Base-by-base conservation (phyloP, 352 stramenopile genomes). In the Hyaloperonospora arabidopsidis region DNA sequence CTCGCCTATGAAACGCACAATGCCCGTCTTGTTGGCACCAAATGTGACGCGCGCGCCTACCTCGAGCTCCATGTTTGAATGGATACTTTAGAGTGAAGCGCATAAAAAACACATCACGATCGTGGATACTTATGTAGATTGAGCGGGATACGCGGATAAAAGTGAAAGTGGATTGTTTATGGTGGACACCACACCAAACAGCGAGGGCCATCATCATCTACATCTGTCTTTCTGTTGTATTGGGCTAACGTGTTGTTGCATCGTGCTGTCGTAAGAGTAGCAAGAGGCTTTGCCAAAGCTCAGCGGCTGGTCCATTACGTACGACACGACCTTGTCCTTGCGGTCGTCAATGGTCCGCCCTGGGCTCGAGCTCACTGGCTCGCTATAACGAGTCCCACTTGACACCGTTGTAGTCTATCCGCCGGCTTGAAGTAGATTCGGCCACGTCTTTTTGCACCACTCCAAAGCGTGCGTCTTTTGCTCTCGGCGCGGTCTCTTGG, bases 1-100 rank as follows among this genome's bases (percentile, higher is more conserved):
- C 59, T 86, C 70, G 2, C 84, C 82, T 8, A 94, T 48, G 45
- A 85, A 94, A 11, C 80, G 76, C 22, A 94, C 79, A 21, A 84
- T 39, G 52, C 84, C 84, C 1, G 59, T 75, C 65, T 88, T 89
- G 34, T 79, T 79, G n/a, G 74, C 61, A 44, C 74, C 76, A 50
- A 86, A 87, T 5, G 76, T 62, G 21, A 92, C 84, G 44, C 68
- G 68, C 45, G 62, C 72, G 35, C 84, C 80, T 7, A 89, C 35
- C 38, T 83, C 62, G 12, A 91, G 54, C 49, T 86, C 74, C 71
- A 72, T 46, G 36, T 1, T 21, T 13, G 18, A 11, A 34, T 29
- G 47, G 32, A 50, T 29, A 35, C 35, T 3, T 44, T 22, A n/a
- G 38, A 22, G 38, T 22, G 19, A 12, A 44, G 5, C 11, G 35